Base-by-base conservation (phyloP, 306 rosid genomes). In the Cyclanthera cordifolia region DNA sequence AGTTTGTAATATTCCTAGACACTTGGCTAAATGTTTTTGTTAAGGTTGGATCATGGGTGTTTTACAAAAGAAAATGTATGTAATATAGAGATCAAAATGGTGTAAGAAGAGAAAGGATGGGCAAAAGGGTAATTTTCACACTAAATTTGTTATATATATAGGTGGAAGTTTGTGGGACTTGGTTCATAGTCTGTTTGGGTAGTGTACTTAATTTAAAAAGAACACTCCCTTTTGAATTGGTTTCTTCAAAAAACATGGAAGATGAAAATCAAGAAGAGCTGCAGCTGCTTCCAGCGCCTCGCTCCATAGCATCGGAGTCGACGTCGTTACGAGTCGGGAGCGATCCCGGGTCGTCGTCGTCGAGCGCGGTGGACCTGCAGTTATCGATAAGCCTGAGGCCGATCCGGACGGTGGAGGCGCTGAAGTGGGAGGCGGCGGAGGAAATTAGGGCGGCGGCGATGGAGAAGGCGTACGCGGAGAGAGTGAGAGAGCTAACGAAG, bases 381-480 rank as follows among this genome's bases (percentile, higher is more conserved):
- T 67, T 94, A 0, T 94, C 99, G 3, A 94, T 94, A 63, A 87
- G 97, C 74, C 74, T 88, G 1, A 78, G 90, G 39, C 89, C 91
- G 13, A 71, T 43, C 53, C 55, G 47, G 34, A 53, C 77, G 34
- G 85, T 86, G 64, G 91, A 90, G 68, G 82, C 87, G 46, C 21
- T 94, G 72, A 94, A 88, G 77, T 90, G 97, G 99, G 83, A 94
- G 59, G 97, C 99, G 47, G 95, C 88, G 49, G 99, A 94, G 96
- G 96, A 90, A 71, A 86, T 90, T 43, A 57, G 96, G n/a, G 61
- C 86, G 73, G 97, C 96, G 65, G 95, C 95, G 70, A 86, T 86
- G 91, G 99, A 94, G 49, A 94, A 88, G 69, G 97, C 95, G 48
- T 90, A 94, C 51, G 99, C 96, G 8, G 94, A 93, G 84, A 77